Evolutionary conservation across 768 basidiomycete genomes (phyloP).

Genomic region (Antrodiella citrinella): DNA sequence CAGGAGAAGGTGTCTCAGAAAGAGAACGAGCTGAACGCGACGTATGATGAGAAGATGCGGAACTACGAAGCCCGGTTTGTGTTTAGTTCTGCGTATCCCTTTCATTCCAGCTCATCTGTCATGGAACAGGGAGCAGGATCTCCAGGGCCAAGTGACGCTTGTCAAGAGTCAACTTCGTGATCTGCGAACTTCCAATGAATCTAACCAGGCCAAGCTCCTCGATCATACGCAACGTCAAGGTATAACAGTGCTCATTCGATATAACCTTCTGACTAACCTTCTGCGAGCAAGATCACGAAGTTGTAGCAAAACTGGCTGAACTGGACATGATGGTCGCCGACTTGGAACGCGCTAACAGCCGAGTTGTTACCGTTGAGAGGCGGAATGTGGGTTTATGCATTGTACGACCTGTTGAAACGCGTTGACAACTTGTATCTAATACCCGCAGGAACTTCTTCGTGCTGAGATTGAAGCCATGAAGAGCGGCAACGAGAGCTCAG

Average conservation of each 20-base stretch:
- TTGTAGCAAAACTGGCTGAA: conserved; percentile 82
- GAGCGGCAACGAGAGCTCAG: conserved; percentile 64
- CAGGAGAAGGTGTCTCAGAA: conserved; percentile 84
- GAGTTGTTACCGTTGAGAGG: conserved; percentile 87
- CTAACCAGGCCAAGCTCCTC: conserved; percentile 85
- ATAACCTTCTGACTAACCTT: not conserved
- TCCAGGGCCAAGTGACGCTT: conserved; percentile 86
- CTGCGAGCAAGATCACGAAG: conserved; percentile 71
- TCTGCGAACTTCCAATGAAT: conserved; percentile 84
- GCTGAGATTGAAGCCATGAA: conserved; percentile 91
- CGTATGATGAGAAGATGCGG: conserved; percentile 90
- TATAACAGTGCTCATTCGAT: conserved; percentile 18
- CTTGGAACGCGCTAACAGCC: conserved; percentile 88
- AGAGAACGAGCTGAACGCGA: conserved; percentile 94
- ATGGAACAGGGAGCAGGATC: conserved; percentile 74
- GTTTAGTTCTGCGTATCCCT: not conserved
- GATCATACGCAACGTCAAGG: conserved; percentile 90
- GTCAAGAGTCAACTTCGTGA: conserved; percentile 86
- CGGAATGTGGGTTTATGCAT: conserved; percentile 72
- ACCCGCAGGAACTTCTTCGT: conserved; percentile 78
- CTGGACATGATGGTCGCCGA: conserved; percentile 94
- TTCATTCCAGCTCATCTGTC: not conserved
- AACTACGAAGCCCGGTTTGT: conserved; percentile 93
- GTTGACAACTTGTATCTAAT: conserved; percentile 1
- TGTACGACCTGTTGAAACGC: not conserved